Conservation (phyloP, 139 green algal genomes). For the Closterium sp. region DNA sequence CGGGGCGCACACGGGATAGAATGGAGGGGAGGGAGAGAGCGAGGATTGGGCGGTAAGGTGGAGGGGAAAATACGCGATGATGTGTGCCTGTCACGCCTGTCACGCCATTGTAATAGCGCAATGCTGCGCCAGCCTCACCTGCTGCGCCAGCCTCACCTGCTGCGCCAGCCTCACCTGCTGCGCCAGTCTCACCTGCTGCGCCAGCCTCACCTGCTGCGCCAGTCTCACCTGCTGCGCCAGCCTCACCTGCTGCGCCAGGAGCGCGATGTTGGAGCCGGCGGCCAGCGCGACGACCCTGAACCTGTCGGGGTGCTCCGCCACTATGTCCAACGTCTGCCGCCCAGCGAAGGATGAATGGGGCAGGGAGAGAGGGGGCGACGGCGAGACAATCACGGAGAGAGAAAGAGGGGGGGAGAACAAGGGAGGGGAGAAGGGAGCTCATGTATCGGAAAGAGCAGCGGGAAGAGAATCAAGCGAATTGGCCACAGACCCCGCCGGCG, state of each 20-base stretch:
- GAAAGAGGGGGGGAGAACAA: not conserved
- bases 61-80: too few species aligned
- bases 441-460: not conserved
- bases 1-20: not conserved
- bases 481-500: too few species aligned
- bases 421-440: not conserved
- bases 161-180: not conserved
- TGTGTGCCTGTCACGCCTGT: too few species aligned
- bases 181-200: too few species aligned
- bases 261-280: conserved; percentile 87
- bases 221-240: not conserved
- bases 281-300: conserved; percentile 82
- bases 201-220: too few species aligned
- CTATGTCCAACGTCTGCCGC: conserved; percentile 90
- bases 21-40: too few species aligned
- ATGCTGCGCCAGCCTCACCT: not conserved
- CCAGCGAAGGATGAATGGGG: not conserved
- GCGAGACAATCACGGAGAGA: not conserved
- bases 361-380: not conserved
- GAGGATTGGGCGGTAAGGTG: too few species aligned
- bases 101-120: too few species aligned
- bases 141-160: not conserved
- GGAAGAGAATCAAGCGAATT: too few species aligned
- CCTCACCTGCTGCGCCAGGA: conserved; percentile 84
- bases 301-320: conserved; percentile 87